Conservation (phyloP, 805 yeast species). For the Lipomyces chichibuensis region DNA sequence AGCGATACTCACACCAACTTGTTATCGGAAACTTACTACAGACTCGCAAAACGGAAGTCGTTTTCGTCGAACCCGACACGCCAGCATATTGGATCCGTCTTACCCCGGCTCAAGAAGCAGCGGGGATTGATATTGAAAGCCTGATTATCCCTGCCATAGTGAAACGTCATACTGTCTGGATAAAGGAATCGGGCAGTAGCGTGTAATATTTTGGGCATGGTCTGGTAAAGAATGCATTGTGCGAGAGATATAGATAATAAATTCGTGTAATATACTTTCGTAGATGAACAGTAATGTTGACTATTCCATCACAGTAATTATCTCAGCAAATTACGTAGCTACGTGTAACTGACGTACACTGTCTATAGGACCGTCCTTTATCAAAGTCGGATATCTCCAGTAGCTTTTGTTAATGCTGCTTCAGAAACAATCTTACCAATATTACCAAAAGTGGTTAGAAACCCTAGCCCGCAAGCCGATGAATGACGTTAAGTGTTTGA, state of each 20-base stretch:
- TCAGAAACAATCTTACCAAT: no score
- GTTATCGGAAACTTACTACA: conserved; percentile 93
- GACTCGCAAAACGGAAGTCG: conserved; percentile 84
- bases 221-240: neutral
- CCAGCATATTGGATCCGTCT: conserved; percentile 45
- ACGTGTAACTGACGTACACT: no score
- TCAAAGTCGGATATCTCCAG: neutral
- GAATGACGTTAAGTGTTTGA: neutral
- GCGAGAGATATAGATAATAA: neutral
- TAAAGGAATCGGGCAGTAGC: conserved; percentile 37
- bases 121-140: conserved; percentile 69
- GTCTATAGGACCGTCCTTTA: no score
- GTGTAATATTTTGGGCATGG: neutral
- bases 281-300: no score
- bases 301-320: no score
- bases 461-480: neutral
- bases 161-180: conserved; percentile 65
- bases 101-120: conserved; percentile 47
- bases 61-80: conserved; percentile 65
- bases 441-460: neutral
- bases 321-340: no score
- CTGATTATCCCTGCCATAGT: conserved; percentile 79
- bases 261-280: neutral
- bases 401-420: neutral
- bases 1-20: conserved; percentile 85